Conservation (phyloP, 768 basidiomycete species). For the Boletus rubroflammeus region DNA sequence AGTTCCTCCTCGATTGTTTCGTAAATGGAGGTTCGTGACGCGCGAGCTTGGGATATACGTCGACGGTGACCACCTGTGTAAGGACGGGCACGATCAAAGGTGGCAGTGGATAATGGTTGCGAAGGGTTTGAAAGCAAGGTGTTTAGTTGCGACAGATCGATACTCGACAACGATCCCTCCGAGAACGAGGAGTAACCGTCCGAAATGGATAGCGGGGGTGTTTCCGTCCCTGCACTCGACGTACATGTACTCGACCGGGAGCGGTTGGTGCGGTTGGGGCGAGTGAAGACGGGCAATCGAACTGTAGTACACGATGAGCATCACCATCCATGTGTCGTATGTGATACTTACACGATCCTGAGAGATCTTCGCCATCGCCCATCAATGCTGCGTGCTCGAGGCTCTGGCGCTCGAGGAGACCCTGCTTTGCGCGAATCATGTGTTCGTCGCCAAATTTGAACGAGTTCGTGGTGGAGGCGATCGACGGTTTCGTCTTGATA, state of each 20-base stretch:
- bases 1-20: slow-evolving; percentile 79
- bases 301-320: slow-evolving; percentile 30
- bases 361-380: slow-evolving; percentile 62
- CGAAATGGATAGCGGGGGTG: slow-evolving; percentile 65
- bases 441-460: slow-evolving; percentile 62
- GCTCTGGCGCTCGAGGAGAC: slow-evolving; percentile 61
- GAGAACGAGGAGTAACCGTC: slow-evolving; percentile 65
- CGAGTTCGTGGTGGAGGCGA: slow-evolving; percentile 56
- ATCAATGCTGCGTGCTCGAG: slow-evolving; percentile 62
- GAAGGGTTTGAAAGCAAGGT: slow-evolving; percentile 52
- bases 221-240: slow-evolving; percentile 62
- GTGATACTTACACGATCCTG: slow-evolving; percentile 45
- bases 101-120: slow-evolving; percentile 43
- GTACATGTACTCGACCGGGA: slow-evolving; percentile 72
- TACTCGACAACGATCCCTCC: slow-evolving; percentile 73
- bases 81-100: slow-evolving; percentile 37
- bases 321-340: neutral
- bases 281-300: slow-evolving; percentile 56
- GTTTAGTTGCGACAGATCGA: slow-evolving; percentile 65
- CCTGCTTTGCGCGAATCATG: slow-evolving; percentile 63
- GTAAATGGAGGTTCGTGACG: slow-evolving; percentile 66
- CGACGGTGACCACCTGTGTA: slow-evolving; percentile 65
- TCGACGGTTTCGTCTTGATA: slow-evolving; percentile 57
- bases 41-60: slow-evolving; percentile 59
- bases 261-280: slow-evolving; percentile 46